A percentile compares a stretch with the other conserved stretches of the same genome.
Evolutionary conservation across 2,329 filamentous ascomycete species (phyloP).

Genomic region (Penicillium palitans): DNA sequence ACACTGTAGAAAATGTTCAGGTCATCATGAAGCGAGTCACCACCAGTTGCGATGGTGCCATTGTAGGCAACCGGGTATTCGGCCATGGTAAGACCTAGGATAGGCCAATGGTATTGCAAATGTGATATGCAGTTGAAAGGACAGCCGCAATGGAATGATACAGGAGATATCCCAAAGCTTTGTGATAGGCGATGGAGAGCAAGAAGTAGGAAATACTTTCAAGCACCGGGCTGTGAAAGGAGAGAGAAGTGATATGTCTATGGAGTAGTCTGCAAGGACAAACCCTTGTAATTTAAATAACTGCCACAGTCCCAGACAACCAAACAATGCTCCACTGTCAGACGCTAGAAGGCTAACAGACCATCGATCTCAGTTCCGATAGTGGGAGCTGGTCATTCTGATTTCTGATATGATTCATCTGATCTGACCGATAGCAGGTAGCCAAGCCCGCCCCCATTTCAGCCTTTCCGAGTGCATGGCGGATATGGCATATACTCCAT

Average conservation of each 20-base stretch:
- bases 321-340: constrained; percentile 23
- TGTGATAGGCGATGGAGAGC: background rate
- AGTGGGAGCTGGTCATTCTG: constrained; percentile 27
- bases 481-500: constrained; percentile 11
- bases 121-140: background rate
- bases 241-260: constrained; percentile 24
- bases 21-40: constrained; percentile 66
- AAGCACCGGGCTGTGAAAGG: background rate
- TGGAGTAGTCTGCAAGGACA: constrained; percentile 26
- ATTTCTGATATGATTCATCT: constrained; percentile 28
- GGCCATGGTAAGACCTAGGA: constrained; percentile 32
- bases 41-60: constrained; percentile 62
- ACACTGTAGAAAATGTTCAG: constrained; percentile 80
- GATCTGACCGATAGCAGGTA: constrained; percentile 16
- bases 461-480: constrained; percentile 14
- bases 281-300: constrained; percentile 27
- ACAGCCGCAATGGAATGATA: background rate
- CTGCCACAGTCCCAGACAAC: constrained; percentile 7
- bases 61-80: constrained; percentile 59
- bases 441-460: constrained; percentile 20
- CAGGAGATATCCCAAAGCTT: background rate
- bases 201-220: constrained; percentile 1
- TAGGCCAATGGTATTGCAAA: background rate
- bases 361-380: constrained; percentile 26
- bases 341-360: constrained; percentile 19